phyloP scores from a whole-genome alignment of 2,329 filamentous ascomycete genomes.

The Arachnopeziza araneosa region DNA sequence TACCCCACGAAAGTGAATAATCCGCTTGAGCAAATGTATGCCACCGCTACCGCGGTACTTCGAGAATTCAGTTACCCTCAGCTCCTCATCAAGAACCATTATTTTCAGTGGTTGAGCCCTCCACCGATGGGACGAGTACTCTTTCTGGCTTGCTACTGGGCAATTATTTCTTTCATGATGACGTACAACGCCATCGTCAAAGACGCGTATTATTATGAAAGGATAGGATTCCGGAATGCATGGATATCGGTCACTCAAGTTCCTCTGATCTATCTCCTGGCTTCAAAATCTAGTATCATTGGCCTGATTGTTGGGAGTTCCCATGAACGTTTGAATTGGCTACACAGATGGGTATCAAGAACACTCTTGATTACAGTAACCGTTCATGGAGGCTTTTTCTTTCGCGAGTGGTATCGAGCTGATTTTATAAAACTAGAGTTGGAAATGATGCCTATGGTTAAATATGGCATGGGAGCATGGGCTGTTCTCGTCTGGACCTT shows the following conservation, averaged over 20 bases:
- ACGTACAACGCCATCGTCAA: constrained; percentile 41
- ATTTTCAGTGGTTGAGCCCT: constrained; percentile 51
- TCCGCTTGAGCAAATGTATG: constrained; percentile 45
- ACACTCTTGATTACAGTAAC: constrained; percentile 64
- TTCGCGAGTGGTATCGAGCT: constrained; percentile 54
- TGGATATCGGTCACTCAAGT: constrained; percentile 62
- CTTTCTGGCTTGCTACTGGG: constrained; percentile 51
- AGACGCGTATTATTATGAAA: constrained; percentile 56
- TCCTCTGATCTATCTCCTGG: constrained; percentile 57
- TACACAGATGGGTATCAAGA: constrained; percentile 67
- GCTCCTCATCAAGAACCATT: constrained; percentile 40
- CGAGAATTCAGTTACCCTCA: constrained; percentile 54
- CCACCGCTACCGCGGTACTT: constrained; percentile 50
- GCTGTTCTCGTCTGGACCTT: constrained; percentile 60
- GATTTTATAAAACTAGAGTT: constrained; percentile 56
- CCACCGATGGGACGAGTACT: constrained; percentile 52
- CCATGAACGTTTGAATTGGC: constrained; percentile 67
- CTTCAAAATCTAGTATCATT: constrained; percentile 54
- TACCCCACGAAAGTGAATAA: constrained; percentile 49
- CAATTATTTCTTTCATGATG: constrained; percentile 54
- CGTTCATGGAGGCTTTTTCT: constrained; percentile 66
- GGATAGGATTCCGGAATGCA: constrained; percentile 61
- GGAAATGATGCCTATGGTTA: constrained; percentile 56
- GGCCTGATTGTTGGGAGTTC: constrained; percentile 56
- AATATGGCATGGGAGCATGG: constrained; percentile 64